Percentiles rank a stretch among this genome's conserved stretches.
phyloP scores from a whole-genome alignment of 352 stramenopile genomes.

The Phytophthora rubi region DNA sequence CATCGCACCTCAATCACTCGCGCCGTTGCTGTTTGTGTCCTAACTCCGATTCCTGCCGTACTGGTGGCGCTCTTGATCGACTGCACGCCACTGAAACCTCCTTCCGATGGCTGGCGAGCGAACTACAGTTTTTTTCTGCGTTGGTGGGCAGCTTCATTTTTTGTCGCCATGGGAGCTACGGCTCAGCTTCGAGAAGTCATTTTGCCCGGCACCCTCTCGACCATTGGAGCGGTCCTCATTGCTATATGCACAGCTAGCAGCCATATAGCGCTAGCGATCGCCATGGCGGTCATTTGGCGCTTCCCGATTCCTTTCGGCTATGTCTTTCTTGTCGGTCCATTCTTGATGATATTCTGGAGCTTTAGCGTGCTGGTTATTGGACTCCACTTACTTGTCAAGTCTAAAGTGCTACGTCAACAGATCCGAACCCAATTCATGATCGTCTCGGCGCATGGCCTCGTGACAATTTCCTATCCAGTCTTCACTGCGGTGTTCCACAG shows the following conservation, averaged over 20 bases:
- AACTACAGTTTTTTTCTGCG: neutral
- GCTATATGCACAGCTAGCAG: neutral
- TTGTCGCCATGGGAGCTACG: neutral
- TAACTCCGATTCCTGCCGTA: neutral
- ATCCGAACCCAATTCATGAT: neutral
- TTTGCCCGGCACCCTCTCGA: neutral
- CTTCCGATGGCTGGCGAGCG: neutral
- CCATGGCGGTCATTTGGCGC: neutral
- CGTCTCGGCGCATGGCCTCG: neutral
- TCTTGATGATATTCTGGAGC: neutral
- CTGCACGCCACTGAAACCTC: neutral
- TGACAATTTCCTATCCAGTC: neutral
- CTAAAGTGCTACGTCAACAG: neutral
- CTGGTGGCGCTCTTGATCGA: neutral
- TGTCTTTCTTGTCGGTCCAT: neutral
- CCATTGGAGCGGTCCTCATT: neutral
- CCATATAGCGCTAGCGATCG: neutral
- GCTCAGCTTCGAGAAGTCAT: neutral
- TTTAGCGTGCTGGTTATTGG: neutral
- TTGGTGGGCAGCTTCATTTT: neutral
- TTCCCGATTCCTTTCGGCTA: constrained; percentile 1
- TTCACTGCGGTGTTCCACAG: neutral
- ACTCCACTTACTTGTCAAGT: neutral
- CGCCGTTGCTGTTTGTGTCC: neutral
- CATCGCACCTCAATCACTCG: neutral